A percentile compares a stretch with the other conserved stretches of the same genome.
Conservation (phyloP, 805 yeast species). For the Candida ortonii region DNA sequence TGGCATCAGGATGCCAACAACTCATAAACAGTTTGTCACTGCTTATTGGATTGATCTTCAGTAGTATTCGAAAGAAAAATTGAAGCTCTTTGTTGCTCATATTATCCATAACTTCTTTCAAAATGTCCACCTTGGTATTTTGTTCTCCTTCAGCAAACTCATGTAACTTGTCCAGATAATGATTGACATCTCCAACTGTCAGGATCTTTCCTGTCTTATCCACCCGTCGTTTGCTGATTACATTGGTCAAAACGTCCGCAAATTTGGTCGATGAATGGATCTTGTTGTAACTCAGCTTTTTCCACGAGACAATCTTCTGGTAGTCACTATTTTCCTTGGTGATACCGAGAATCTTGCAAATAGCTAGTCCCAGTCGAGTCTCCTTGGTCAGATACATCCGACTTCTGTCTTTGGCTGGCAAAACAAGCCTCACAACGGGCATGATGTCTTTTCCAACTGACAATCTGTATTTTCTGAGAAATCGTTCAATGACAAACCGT, state of each 20-base stretch:
- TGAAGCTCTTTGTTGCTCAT: conserved; percentile 37
- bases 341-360: conserved; percentile 53
- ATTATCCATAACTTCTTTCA: conserved; percentile 44
- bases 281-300: conserved; percentile 36
- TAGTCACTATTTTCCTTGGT: conserved; percentile 64
- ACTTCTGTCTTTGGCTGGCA: conserved; percentile 60
- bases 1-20: conserved; percentile 80
- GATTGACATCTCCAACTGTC: conserved; percentile 50
- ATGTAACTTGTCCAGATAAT: conserved; percentile 43
- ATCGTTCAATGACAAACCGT: conserved; percentile 30
- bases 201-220: conserved; percentile 33
- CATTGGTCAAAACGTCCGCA: conserved; percentile 47
- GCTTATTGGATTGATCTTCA: conserved; percentile 59
- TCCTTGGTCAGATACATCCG: conserved; percentile 62
- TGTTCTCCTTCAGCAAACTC: conserved; percentile 14
- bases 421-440: conserved; percentile 59
- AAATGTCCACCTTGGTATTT: conserved; percentile 3
- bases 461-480: conserved; percentile 49
- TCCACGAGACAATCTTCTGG: conserved; percentile 47
- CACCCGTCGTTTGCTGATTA: conserved; percentile 49
- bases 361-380: conserved; percentile 47
- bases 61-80: conserved; percentile 65
- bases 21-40: conserved; percentile 57
- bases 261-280: conserved; percentile 40
- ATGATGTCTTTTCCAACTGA: conserved; percentile 61